A percentile compares a stretch with the other conserved stretches of the same genome.
Conservation (phyloP, 345 rosid species). For the Heritiera fomes region DNA sequence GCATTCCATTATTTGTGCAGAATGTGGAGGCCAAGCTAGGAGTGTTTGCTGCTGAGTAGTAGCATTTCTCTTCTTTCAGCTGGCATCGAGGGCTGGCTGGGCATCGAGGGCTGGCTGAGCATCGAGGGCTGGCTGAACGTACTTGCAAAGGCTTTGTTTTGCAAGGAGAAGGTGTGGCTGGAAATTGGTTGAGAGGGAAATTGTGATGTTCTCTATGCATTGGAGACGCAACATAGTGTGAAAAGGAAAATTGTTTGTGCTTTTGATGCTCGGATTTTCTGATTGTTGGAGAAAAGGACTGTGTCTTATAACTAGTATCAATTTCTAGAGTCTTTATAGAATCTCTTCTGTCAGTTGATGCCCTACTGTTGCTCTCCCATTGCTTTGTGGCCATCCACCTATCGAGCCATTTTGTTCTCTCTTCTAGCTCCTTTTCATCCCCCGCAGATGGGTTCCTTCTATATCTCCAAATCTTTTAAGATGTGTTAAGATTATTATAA, state of each 20-base stretch:
- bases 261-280: conserved; percentile 15
- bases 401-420: conserved; percentile 73
- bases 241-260: conserved; percentile 17
- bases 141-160: conserved; percentile 51
- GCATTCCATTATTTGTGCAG: conserved; percentile 25
- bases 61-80: conserved; percentile 39
- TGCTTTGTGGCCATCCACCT: conserved; percentile 82
- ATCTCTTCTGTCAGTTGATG: conserved; percentile 49
- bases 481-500: not conserved
- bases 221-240: conserved; percentile 31
- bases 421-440: conserved; percentile 50
- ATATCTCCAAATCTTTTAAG: conserved; percentile 59
- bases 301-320: conserved; percentile 39
- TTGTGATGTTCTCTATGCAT: conserved; percentile 28
- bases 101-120: conserved; percentile 34
- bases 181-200: conserved; percentile 34
- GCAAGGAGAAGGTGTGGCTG: conserved; percentile 63
- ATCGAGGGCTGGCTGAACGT: conserved; percentile 70
- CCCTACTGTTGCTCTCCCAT: conserved; percentile 51
- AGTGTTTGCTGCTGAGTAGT: conserved; percentile 42
- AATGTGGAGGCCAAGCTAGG: conserved; percentile 41
- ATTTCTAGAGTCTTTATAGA: conserved; percentile 55
- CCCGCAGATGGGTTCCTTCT: conserved; percentile 58
- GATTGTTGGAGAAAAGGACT: conserved; percentile 26
- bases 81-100: conserved; percentile 39